Evolutionary conservation across 768 basidiomycete species (phyloP).

Genomic region (Boletus coccyginus): DNA sequence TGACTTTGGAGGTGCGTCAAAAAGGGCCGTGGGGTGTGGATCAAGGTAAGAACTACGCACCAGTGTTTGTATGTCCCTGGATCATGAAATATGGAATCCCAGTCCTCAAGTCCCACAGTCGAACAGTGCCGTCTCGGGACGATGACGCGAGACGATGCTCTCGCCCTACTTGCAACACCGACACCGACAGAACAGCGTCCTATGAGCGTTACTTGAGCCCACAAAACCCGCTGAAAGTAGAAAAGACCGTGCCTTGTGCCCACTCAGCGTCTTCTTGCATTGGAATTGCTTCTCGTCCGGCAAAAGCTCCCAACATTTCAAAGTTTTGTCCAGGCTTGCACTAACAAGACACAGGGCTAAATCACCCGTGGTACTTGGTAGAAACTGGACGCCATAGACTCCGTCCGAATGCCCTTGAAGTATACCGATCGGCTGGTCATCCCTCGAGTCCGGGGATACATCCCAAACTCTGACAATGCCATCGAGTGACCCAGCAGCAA

Average conservation of each 20-base stretch:
- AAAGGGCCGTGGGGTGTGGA: conserved; percentile 10
- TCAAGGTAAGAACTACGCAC: conserved; percentile 24
- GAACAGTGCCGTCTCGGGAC: conserved; percentile 36
- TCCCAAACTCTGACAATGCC: conserved; percentile 53
- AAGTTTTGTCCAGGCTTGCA: conserved; percentile 28
- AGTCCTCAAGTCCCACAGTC: conserved; percentile 35
- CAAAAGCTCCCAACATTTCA: conserved; percentile 47
- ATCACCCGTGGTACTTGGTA: conserved; percentile 13
- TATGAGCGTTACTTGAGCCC: conserved; percentile 8
- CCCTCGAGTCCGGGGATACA: conserved; percentile 36
- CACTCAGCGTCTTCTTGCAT: conserved; percentile 30
- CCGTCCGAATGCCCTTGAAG: conserved; percentile 30
- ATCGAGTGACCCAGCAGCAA: conserved; percentile 54
- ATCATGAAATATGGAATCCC: conserved; percentile 35
- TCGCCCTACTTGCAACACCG: conserved; percentile 32
- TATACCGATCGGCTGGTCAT: conserved; percentile 15
- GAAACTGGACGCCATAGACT: conserved; percentile 32
- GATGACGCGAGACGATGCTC: conserved; percentile 36
- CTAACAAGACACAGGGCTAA: conserved; percentile 32
- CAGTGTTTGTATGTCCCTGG: conserved; percentile 34
- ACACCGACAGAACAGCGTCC: conserved; percentile 32
- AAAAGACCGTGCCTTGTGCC: conserved; percentile 24
- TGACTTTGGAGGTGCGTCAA: conserved; percentile 27
- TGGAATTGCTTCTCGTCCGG: conserved; percentile 24
- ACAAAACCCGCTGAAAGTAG: not conserved